A percentile compares a stretch with the other conserved stretches of the same genome.
Conservation (phyloP, 1,284 basidiomycete genomes). For the Pyrrhoderma noxium region DNA sequence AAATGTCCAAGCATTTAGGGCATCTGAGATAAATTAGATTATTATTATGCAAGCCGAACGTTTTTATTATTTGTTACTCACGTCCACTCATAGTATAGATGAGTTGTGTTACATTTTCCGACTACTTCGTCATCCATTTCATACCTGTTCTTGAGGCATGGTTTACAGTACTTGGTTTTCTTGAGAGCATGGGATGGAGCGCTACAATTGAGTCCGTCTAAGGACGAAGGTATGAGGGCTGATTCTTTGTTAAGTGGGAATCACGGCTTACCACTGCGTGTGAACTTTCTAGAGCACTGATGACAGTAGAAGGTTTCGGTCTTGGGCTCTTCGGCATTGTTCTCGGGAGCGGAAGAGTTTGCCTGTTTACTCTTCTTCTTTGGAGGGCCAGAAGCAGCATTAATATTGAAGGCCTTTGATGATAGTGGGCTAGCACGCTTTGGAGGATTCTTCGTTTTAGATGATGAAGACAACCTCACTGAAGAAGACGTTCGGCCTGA, state of each 20-base stretch:
- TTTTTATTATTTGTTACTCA: slow-evolving; percentile 26
- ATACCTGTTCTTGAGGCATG: slow-evolving; percentile 62
- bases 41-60: slow-evolving; percentile 3
- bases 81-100: slow-evolving; percentile 46
- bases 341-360: slow-evolving; percentile 6
- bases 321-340: slow-evolving; percentile 19
- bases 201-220: neutral
- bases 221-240: neutral
- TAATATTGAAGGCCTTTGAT: slow-evolving; percentile 14
- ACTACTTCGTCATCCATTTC: slow-evolving; percentile 44
- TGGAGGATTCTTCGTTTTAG: too few species aligned
- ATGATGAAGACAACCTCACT: too few species aligned
- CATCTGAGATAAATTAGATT: slow-evolving; percentile 44
- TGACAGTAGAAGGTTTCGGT: slow-evolving; percentile 51
- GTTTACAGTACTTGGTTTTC: slow-evolving; percentile 50
- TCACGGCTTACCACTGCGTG: slow-evolving; percentile 6
- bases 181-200: slow-evolving; percentile 32
- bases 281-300: slow-evolving; percentile 44
- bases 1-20: slow-evolving; percentile 55
- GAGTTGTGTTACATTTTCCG: slow-evolving; percentile 21
- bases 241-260: neutral
- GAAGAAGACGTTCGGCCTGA: slow-evolving; percentile 35
- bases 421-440: slow-evolving; percentile 18
- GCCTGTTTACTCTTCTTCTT: slow-evolving; percentile 16
- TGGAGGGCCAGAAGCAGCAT: slow-evolving; percentile 9